Evolutionary conservation across 208 protist species (phyloP).

Genomic region (Entamoeba invadens): DNA sequence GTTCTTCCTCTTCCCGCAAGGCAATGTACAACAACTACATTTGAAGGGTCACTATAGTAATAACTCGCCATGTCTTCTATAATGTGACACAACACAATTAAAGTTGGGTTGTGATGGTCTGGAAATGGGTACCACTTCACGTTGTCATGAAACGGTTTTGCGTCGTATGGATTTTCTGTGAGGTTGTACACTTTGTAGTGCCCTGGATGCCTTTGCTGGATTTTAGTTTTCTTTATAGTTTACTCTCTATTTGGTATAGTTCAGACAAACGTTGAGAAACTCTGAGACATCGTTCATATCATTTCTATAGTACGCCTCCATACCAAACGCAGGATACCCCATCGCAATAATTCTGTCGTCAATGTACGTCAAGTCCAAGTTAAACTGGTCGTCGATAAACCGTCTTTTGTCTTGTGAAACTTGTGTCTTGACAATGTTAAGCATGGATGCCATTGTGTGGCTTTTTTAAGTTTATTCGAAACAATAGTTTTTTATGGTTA

Average conservation of each 20-base stretch:
- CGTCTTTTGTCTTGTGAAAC: slow-evolving; percentile 4
- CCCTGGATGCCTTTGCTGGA: slow-evolving; percentile 52
- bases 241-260: not conserved
- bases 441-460: not conserved
- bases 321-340: slow-evolving; percentile 42
- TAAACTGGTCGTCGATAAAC: slow-evolving; percentile 34
- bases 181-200: slow-evolving; percentile 57
- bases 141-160: not conserved
- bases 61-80: not conserved
- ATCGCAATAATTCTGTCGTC: slow-evolving; percentile 49
- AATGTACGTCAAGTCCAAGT: slow-evolving; percentile 52
- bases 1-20: slow-evolving; percentile 23
- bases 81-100: not conserved
- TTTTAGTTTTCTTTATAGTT: not conserved
- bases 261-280: slow-evolving; percentile 50
- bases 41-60: not conserved
- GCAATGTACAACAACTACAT: slow-evolving; percentile 18
- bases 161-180: slow-evolving; percentile 20
- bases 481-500: too few species aligned
- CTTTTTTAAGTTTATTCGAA: too few species aligned
- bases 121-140: slow-evolving; percentile 15
- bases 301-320: slow-evolving; percentile 74
- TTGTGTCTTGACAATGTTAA: not conserved
- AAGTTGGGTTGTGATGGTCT: slow-evolving; percentile 14
- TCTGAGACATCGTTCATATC: slow-evolving; percentile 8